These are phyloP conservation scores for Fusarium xylarioides DNA, from an alignment of 2,329 filamentous ascomycete genomes.

Conservation along the genomic window DNA sequence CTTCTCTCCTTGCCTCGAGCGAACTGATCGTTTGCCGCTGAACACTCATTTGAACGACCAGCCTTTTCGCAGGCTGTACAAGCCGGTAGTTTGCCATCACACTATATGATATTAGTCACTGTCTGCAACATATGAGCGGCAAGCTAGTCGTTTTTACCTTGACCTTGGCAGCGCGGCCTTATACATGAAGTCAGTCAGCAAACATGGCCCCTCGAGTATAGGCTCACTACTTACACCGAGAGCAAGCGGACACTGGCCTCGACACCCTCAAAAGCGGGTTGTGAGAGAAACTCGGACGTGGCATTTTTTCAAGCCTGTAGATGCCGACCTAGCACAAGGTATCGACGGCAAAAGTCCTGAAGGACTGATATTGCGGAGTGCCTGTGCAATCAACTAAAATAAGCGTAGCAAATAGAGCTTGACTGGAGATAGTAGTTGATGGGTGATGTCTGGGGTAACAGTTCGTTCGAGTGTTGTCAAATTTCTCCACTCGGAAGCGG, in stretches of 20 bases:
- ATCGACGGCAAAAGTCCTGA: neutral
- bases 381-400: neutral
- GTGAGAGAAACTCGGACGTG: constrained; percentile 59
- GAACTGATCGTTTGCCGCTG: constrained; percentile 94
- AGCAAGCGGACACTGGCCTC: constrained; percentile 81
- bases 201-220: neutral
- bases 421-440: constrained; percentile 21
- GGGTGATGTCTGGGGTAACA: constrained; percentile 19
- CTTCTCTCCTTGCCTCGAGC: constrained; percentile 94
- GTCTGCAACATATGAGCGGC: neutral
- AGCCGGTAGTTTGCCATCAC: constrained; percentile 93
- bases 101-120: constrained; percentile 58
- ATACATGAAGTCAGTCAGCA: neutral
- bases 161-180: constrained; percentile 86
- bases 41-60: constrained; percentile 86
- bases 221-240: constrained; percentile 65
- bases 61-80: constrained; percentile 96
- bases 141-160: constrained; percentile 63
- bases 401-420: constrained; percentile 2
- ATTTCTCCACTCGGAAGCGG: constrained; percentile 39
- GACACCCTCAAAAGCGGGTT: constrained; percentile 76
- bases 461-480: constrained; percentile 39
- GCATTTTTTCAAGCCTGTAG: constrained; percentile 47
- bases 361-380: neutral
- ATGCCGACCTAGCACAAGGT: neutral